Evolutionary conservation across 768 basidiomycete species (phyloP).

Genomic region (Rubroboletus satanas): DNA sequence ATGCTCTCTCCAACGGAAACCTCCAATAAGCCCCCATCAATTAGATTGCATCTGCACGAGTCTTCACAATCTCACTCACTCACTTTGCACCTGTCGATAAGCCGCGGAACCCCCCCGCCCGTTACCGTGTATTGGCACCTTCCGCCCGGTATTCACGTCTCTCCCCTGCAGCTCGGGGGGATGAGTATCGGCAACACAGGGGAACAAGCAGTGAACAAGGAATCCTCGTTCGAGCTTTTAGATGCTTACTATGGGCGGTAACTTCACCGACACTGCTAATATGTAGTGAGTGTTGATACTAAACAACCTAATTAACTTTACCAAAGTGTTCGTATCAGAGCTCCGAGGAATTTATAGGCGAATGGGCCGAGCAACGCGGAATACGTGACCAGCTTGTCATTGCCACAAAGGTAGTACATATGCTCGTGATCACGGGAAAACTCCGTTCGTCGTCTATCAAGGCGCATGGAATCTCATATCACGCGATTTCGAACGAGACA

Average conservation of each 20-base stretch:
- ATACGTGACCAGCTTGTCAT: conserved; percentile 44
- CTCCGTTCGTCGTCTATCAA: conserved; percentile 52
- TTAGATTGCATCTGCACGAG: neutral
- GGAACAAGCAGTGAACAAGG: no score
- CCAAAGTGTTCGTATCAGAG: no score
- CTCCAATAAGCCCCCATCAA: neutral
- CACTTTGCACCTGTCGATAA: conserved; percentile 8
- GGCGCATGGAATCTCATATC: conserved; percentile 42
- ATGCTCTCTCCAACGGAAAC: neutral
- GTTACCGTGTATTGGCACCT: conserved; percentile 36
- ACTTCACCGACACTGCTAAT: no score
- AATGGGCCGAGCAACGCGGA: conserved; percentile 42
- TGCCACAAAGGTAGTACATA: conserved; percentile 42
- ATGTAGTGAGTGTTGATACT: no score
- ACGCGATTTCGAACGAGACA: conserved; percentile 50
- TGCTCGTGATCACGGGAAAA: conserved; percentile 44
- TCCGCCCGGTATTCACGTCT: conserved; percentile 42
- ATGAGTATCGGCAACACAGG: no score
- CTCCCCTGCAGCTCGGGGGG: conserved; percentile 40
- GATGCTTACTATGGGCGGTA: no score
- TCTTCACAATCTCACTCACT: conserved; percentile 1
- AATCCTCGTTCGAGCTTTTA: no score
- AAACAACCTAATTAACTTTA: no score
- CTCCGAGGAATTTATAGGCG: conserved; percentile 39
- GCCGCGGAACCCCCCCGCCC: conserved; percentile 25